Percentiles rank a stretch among this genome's conserved stretches.
phyloP scores from a whole-genome alignment of 169 alveolate species.

The Babesia ovis region DNA sequence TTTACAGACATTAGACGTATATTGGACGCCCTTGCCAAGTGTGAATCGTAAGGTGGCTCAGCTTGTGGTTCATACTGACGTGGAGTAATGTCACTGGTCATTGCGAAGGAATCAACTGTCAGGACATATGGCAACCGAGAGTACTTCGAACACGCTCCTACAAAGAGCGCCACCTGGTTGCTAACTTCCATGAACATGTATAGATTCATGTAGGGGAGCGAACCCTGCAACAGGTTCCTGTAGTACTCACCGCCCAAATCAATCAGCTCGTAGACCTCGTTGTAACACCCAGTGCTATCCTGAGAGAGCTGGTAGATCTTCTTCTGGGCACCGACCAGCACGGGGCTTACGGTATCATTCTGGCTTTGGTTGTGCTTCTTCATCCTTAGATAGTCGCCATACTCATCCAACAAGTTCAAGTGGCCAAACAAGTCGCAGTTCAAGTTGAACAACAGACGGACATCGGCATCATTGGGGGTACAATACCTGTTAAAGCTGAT shows the following conservation, averaged over 20 bases:
- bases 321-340: conserved; percentile 23
- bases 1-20: conserved; percentile 15
- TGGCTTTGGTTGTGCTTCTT: conserved; percentile 37
- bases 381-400: conserved; percentile 23
- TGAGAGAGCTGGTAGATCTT: conserved; percentile 18
- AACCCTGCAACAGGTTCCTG: conserved; percentile 37
- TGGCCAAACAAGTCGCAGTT: conserved; percentile 56
- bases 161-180: conserved; percentile 15
- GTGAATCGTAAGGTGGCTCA: conserved; percentile 47
- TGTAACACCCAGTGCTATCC: conserved; percentile 14
- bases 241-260: conserved; percentile 59
- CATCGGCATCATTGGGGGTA: conserved; percentile 53
- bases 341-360: conserved; percentile 29
- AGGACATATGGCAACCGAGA: conserved; percentile 26
- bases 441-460: conserved; percentile 42
- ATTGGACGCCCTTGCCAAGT: conserved; percentile 17
- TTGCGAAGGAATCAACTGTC: conserved; percentile 34
- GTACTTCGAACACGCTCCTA: conserved; percentile 29
- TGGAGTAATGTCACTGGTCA: conserved; percentile 27
- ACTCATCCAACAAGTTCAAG: conserved; percentile 50
- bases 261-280: conserved; percentile 47
- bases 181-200: conserved; percentile 39
- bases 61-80: conserved; percentile 8
- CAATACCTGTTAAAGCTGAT: conserved; percentile 40
- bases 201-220: conserved; percentile 37